phyloP scores from a whole-genome alignment of 306 rosid species.

The Cotoneaster glaucophyllus region DNA sequence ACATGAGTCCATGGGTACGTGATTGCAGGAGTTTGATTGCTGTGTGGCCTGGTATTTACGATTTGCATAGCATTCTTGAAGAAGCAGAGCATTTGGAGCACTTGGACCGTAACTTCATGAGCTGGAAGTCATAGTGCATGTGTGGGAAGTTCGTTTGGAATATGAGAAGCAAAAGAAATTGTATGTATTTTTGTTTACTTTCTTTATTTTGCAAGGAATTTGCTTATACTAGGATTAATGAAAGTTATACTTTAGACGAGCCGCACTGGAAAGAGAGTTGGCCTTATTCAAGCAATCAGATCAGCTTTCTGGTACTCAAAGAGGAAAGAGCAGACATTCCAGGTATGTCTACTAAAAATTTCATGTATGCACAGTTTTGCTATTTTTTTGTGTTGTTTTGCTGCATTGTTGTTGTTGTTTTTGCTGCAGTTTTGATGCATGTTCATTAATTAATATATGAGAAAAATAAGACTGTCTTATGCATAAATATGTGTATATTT shows the following conservation, averaged over 20 bases:
- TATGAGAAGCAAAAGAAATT: constrained; percentile 62
- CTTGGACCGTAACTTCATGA: too few relatives aligned
- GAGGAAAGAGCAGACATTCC: constrained; percentile 41
- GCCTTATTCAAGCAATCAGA: constrained; percentile 45
- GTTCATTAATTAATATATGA: too few relatives aligned
- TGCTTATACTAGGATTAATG: constrained; percentile 14
- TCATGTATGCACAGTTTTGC: not conserved
- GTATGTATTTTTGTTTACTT: constrained; percentile 33
- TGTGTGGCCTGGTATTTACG: too few relatives aligned
- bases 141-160: constrained; percentile 72
- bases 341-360: constrained; percentile 27
- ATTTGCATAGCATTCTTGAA: too few relatives aligned
- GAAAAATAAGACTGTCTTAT: too few relatives aligned
- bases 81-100: too few relatives aligned
- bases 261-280: constrained; percentile 64
- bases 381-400: too few relatives aligned
- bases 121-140: constrained; percentile 64
- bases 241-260: constrained; percentile 33
- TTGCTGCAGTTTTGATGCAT: too few relatives aligned
- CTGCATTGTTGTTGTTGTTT: too few relatives aligned
- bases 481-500: too few relatives aligned
- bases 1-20: too few relatives aligned
- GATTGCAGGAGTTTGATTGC: too few relatives aligned
- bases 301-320: constrained; percentile 36
- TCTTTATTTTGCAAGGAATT: not conserved